phyloP scores from a whole-genome alignment of 1,139 yeast genomes.

The Pichia sp. region DNA sequence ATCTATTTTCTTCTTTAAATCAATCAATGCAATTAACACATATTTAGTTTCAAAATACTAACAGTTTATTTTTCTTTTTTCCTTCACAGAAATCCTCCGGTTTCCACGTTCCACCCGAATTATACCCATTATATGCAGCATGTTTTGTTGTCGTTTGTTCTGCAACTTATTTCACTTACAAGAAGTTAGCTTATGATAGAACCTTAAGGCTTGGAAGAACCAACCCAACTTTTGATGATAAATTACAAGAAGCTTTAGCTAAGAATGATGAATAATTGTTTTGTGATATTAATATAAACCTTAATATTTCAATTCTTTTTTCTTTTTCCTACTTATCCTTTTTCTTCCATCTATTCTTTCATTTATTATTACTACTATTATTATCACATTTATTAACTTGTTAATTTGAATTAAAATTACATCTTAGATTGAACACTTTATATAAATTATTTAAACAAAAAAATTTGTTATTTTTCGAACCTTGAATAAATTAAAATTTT shows the following conservation, averaged over 20 bases:
- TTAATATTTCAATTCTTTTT: too few species aligned
- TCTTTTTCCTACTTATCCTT: not conserved
- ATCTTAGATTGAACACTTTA: too few species aligned
- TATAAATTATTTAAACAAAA: not conserved
- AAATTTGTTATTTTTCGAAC: not conserved
- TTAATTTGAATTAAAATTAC: not conserved
- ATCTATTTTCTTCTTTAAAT: too few species aligned
- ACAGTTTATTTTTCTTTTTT: not conserved
- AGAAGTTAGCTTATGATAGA: slow-evolving; percentile 61
- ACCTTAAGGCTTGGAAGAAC: slow-evolving; percentile 63
- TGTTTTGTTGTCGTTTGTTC: slow-evolving; percentile 64
- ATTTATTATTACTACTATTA: not conserved
- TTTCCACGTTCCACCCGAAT: slow-evolving; percentile 56
- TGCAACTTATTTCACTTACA: slow-evolving; percentile 63
- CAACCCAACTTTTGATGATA: slow-evolving; percentile 56
- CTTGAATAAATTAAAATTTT: not conserved
- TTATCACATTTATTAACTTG: not conserved
- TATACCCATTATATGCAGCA: slow-evolving; percentile 64
- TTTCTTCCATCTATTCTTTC: not conserved
- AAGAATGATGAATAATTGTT: slow-evolving; percentile 34
- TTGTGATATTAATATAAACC: too few species aligned
- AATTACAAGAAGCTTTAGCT: slow-evolving; percentile 45
- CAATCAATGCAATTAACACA: too few species aligned
- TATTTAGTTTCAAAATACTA: too few species aligned
- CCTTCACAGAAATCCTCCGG: slow-evolving; percentile 21